Evolutionary conservation across 164 flowering plant genomes (phyloP).

Genomic region (Malania oleifera): DNA sequence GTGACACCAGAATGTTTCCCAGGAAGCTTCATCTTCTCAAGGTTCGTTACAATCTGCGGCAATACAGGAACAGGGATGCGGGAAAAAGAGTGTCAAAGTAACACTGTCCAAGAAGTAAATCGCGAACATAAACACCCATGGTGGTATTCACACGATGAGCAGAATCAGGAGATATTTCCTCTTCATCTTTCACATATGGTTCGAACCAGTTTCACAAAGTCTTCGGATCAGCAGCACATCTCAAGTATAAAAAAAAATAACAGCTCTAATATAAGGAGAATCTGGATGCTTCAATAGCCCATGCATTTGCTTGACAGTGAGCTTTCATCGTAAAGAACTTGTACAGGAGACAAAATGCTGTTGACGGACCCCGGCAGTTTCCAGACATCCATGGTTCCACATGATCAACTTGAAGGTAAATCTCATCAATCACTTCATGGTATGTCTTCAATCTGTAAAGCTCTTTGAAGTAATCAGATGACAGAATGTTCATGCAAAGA

Average conservation of each 20-base stretch:
- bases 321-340: constrained; percentile 95
- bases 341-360: constrained; percentile 92
- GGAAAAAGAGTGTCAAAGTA: constrained; percentile 96
- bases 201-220: constrained; percentile 90
- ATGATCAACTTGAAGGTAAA: constrained; percentile 91
- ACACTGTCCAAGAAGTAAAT: constrained; percentile 99
- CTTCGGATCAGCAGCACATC: constrained; percentile 93
- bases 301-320: constrained; percentile 97
- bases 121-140: constrained; percentile 94
- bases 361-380: constrained; percentile 95
- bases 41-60: constrained; percentile 72
- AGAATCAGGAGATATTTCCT: constrained; percentile 98
- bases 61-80: constrained; percentile 89
- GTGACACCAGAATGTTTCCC: constrained; percentile 74
- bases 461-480: constrained; percentile 96
- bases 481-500: constrained; percentile 90
- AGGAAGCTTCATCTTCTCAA: constrained; percentile 90
- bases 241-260: no score
- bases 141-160: constrained; percentile 69
- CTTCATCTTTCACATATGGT: constrained; percentile 83
- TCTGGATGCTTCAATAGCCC: constrained; percentile 79
- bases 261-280: constrained; percentile 97
- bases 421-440: constrained; percentile 96
- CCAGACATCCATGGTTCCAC: constrained; percentile 99
- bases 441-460: constrained; percentile 86